Evolutionary conservation across 345 rosid species (phyloP), one percentile per base, ranked within the genome.

Genomic region (Ceriops decandra): DNA sequence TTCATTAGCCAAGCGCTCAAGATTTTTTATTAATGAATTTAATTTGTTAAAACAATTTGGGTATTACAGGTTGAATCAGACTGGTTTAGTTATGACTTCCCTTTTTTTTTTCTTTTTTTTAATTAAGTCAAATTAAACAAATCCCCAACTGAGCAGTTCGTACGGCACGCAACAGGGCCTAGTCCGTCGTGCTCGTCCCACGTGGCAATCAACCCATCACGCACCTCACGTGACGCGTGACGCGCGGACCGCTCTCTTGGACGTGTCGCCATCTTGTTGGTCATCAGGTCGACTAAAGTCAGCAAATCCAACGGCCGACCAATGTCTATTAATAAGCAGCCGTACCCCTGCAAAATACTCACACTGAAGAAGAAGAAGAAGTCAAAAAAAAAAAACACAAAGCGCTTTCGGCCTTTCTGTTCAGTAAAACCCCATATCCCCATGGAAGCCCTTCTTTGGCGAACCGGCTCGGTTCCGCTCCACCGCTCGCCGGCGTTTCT

Each of bases 381-480:
- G 26, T 24, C 26, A 24, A 24, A 24, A 0, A 24, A 24, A 24
- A 24, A 24, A 24, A 24, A 24, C n/a, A 24, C 0, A 33, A 53
- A 21, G 58, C 13, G 16, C 58, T 53, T 52, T 52, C 19, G 56
- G 9, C 21, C 56, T 20, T 52, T 52, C 56, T 8, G n/a, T 38
- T 36, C 30, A 63, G 6, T n/a, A 28, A 15, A 28, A 32, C 16
- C 7, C 28, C 51, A 31, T 57, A 35, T 49, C 74, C 47, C 74
- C 65, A 92, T 90, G 98, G 80, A 85, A 72, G 76, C 85, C 67
- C 51, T 72, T 66, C 65, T 88, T 52, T 13, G 85, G 31, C 76
- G 95, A 77, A 78, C 89, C 66, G 87, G 88, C 69, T 90, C 93
- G 42, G 63, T 82, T 67, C 78, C 86, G 67, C 72, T 72, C 57